Base-by-base conservation (phyloP, 257 asterid species). In the Penstemon eatonii region DNA sequence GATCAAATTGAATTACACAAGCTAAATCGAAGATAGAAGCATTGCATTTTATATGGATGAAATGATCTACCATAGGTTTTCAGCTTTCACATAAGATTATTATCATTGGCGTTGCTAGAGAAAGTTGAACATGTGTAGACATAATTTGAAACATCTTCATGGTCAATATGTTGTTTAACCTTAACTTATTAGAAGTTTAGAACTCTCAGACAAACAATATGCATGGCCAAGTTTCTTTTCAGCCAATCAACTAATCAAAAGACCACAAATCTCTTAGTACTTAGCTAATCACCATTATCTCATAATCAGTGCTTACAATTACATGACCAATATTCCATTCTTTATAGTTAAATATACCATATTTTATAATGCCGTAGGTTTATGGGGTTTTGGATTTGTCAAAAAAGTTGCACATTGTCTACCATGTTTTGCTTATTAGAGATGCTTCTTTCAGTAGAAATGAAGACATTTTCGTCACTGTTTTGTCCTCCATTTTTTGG, bases 11-110 rank as follows among this genome's bases (percentile, higher is more conserved):
- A 42, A 37, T 46, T 63, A 15, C 52, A 50, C 72, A 54, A 9
- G 33, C 72, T 61, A 19, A 43, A 42, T 25, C 45, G 46, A 70
- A 66, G 67, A n/a, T 15, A 49, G 54, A 49, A 49, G 71, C 54
- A 56, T 8, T 19, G 25, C 38, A 50, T 63, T 15, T 37, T 8
- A 4, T 25, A 33, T 19, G 13, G 52, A 3, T 8, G 11, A 60
- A 42, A 9, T 15, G 41, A 15, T 49, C 54, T 15, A 55, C 38
- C 7, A 10, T 9, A 55, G 60, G 9, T 19, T 3, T 19, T 19
- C 9, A 2, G 8, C 52, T 25, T 25, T 25, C 33, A 25, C 33
- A 25, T 25, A 25, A 25, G 0, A 46, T 3, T 46, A 8, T 46
- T 46, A 46, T 7, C 51, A 1, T 7, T 46, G 10, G 3, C 11